A percentile compares a stretch with the other conserved stretches of the same genome.
phyloP scores from a whole-genome alignment of 306 rosid species.

The Rosa lucieae region DNA sequence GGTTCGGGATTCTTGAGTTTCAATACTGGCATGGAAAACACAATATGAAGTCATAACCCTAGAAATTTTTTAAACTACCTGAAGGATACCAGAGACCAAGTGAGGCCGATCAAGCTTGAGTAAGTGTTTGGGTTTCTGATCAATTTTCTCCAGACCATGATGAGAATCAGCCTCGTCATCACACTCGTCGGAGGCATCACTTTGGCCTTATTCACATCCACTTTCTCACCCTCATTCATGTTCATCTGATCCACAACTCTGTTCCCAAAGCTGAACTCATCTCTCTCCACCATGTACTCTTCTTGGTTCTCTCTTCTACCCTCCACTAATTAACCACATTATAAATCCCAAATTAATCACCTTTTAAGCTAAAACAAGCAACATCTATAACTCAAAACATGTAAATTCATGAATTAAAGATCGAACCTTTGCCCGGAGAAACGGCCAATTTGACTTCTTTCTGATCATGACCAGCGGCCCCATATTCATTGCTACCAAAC shows the following conservation, averaged over 20 bases:
- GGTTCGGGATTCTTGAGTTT: not conserved
- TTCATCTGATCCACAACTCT: constrained; percentile 51
- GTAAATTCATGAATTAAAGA: not conserved
- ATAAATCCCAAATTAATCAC: not conserved
- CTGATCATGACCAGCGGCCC: constrained; percentile 48
- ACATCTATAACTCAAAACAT: not conserved
- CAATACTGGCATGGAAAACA: no score
- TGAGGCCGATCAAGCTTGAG: constrained; percentile 76
- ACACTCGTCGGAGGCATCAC: constrained; percentile 85
- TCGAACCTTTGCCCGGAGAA: constrained; percentile 70
- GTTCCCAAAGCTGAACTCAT: constrained; percentile 82
- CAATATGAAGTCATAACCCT: no score
- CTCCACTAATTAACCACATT: constrained; percentile 42
- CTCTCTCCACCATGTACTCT: constrained; percentile 62
- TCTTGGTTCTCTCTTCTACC: constrained; percentile 63
- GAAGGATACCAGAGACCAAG: constrained; percentile 85
- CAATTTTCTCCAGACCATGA: constrained; percentile 94
- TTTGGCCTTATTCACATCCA: constrained; percentile 46
- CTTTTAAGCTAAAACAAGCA: not conserved
- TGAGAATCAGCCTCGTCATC: constrained; percentile 91
- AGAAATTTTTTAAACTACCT: constrained; percentile 31
- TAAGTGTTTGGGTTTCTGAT: constrained; percentile 93
- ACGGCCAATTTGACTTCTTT: constrained; percentile 60
- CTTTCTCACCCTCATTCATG: constrained; percentile 47
- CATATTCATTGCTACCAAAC: constrained; percentile 65